These are phyloP conservation scores for Pythium phragmitis DNA, from an alignment of 352 stramenopile species.

Conservation along the genomic window DNA sequence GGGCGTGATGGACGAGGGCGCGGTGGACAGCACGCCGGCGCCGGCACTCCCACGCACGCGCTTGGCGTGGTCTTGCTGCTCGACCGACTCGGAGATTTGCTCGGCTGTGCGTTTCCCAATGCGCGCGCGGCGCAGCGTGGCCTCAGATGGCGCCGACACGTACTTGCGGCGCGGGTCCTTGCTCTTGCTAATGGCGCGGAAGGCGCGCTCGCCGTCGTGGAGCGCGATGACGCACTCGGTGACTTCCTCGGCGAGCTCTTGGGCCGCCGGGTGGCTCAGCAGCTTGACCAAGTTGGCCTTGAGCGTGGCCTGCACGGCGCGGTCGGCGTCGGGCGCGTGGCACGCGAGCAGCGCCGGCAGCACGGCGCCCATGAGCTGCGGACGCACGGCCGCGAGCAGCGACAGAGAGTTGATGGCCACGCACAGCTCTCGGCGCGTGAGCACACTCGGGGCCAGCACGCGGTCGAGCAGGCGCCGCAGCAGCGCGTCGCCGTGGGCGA, in stretches of 20 bases:
- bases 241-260: constrained; percentile 65
- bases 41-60: constrained; percentile 30
- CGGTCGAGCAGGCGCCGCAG: constrained; percentile 44
- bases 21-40: too few species aligned
- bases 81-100: constrained; percentile 49
- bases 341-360: constrained; percentile 49
- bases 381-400: constrained; percentile 55
- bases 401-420: constrained; percentile 71
- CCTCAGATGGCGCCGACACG: constrained; percentile 66
- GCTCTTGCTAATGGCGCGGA: constrained; percentile 78
- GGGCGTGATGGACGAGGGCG: constrained; percentile 38
- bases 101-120: constrained; percentile 67
- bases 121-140: constrained; percentile 57
- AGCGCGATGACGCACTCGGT: constrained; percentile 71
- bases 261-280: constrained; percentile 55
- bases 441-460: constrained; percentile 25
- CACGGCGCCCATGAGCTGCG: constrained; percentile 55
- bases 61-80: constrained; percentile 53
- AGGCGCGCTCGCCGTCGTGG: constrained; percentile 68
- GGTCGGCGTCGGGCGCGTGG: constrained; percentile 32
- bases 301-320: constrained; percentile 55
- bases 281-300: constrained; percentile 73
- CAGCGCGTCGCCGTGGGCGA: constrained; percentile 40
- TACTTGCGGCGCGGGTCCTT: constrained; percentile 76
- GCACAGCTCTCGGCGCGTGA: constrained; percentile 53